Evolutionary conservation across 768 basidiomycete genomes (phyloP).

Genomic region (Chiua virens): DNA sequence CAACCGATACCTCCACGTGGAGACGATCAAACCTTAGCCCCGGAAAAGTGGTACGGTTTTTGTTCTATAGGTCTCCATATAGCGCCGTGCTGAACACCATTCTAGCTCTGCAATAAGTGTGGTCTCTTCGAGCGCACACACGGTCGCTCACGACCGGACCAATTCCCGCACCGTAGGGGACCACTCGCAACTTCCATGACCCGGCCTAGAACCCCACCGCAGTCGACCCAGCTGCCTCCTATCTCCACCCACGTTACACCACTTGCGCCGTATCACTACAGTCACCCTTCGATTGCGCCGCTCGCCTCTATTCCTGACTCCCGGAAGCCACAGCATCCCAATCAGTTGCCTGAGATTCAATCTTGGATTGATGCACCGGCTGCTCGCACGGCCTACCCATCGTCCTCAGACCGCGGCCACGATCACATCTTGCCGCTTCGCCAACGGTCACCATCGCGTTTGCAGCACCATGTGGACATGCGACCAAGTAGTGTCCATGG

Average conservation of each 20-base stretch:
- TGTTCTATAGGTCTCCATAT: background rate
- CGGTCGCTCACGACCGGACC: conserved; percentile 74
- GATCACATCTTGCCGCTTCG: conserved; percentile 31
- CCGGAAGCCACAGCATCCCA: conserved; percentile 33
- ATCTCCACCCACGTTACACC: conserved; percentile 41
- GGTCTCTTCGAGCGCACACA: conserved; percentile 81
- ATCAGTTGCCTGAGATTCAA: conserved; percentile 47
- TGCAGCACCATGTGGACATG: conserved; percentile 36
- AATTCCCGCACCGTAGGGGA: conserved; percentile 79
- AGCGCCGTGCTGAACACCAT: conserved; percentile 2
- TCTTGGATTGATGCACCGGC: conserved; percentile 44
- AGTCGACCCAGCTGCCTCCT: conserved; percentile 42
- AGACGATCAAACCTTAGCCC: conserved; percentile 72
- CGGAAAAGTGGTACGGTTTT: conserved; percentile 64
- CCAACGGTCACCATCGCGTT: conserved; percentile 33
- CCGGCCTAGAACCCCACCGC: conserved; percentile 53
- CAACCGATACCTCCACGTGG: conserved; percentile 85
- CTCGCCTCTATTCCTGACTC: conserved; percentile 38
- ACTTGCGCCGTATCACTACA: conserved; percentile 49
- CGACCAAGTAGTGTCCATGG: conserved; percentile 30
- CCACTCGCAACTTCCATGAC: conserved; percentile 54
- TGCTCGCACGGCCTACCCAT: conserved; percentile 25
- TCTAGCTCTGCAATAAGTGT: conserved; percentile 60
- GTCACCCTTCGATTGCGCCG: conserved; percentile 54
- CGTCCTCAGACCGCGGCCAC: conserved; percentile 33